Evolutionary conservation across 768 basidiomycete genomes (phyloP).

Genomic region (Myochromella boudieri): DNA sequence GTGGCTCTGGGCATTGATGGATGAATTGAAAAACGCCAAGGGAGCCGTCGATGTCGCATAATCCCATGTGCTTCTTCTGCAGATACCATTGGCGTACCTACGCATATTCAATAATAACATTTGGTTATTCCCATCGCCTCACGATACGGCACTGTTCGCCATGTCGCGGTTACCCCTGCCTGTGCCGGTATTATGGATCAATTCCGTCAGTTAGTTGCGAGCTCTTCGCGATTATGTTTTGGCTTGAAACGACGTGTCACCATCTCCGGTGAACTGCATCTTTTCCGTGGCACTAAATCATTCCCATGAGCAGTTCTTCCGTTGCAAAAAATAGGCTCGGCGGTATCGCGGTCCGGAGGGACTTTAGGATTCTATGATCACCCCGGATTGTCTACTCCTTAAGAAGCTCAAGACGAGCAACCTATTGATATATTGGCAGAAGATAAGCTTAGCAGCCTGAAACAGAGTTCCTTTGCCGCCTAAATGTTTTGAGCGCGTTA

Average conservation of each 20-base stretch:
- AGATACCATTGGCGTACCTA: conserved; percentile 2
- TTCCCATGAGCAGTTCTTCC: conserved; percentile 3
- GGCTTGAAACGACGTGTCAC: neutral
- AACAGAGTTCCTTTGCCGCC: neutral
- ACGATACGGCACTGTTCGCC: neutral
- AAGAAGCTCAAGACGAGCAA: neutral
- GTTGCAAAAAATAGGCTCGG: neutral
- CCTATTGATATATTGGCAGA: neutral
- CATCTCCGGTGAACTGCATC: neutral
- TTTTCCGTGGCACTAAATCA: neutral
- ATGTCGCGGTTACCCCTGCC: conserved; percentile 2
- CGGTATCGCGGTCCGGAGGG: neutral
- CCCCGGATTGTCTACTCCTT: neutral
- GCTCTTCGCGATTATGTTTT: neutral
- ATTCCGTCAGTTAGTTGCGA: neutral
- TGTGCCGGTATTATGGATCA: neutral
- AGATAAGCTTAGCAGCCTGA: neutral
- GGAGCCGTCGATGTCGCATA: conserved; percentile 6
- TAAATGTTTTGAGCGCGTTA: neutral
- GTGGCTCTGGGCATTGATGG: neutral
- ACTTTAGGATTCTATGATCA: neutral
- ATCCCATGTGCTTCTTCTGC: conserved; percentile 7
- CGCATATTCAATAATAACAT: neutral
- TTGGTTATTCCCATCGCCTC: neutral
- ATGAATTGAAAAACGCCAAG: conserved; percentile 11